These are phyloP conservation scores for Aspergillus wentii DNA, from an alignment of 495 filamentous ascomycete genomes.

Conservation along the genomic window DNA sequence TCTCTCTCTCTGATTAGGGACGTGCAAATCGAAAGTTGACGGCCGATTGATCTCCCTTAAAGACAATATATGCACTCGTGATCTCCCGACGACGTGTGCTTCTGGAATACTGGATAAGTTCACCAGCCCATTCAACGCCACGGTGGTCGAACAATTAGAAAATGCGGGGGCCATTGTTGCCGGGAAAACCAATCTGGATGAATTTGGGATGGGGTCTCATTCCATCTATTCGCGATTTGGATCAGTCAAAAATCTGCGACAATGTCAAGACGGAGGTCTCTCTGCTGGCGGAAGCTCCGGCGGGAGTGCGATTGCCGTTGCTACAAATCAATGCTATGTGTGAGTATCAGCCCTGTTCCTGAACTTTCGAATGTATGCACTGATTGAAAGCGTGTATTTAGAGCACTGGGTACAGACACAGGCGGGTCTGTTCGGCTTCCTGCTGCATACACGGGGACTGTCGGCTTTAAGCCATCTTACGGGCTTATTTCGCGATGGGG, in stretches of 20 bases:
- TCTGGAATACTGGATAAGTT: constrained; percentile 70
- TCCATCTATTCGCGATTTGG: constrained; percentile 71
- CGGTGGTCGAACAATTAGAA: constrained; percentile 65
- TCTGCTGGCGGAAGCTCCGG: constrained; percentile 93
- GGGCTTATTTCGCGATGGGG: constrained; percentile 81
- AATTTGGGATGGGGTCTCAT: constrained; percentile 98
- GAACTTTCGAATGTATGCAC: constrained; percentile 1
- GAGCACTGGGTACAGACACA: constrained; percentile 89
- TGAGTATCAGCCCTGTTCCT: constrained; percentile 27
- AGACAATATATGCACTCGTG: constrained; percentile 79
- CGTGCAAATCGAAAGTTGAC: constrained; percentile 30
- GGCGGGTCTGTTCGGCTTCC: constrained; percentile 90
- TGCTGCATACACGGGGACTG: constrained; percentile 80
- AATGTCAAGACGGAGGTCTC: constrained; percentile 22
- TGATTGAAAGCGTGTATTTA: constrained; percentile 17
- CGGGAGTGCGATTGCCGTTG: constrained; percentile 85
- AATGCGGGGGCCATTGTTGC: constrained; percentile 59
- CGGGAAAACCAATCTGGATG: constrained; percentile 90
- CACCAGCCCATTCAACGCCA: constrained; percentile 76
- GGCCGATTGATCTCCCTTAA: constrained; percentile 72
- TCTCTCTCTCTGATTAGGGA: constrained; percentile 14
- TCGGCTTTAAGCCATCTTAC: constrained; percentile 94
- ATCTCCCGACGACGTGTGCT: constrained; percentile 72
- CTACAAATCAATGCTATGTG: constrained; percentile 61
- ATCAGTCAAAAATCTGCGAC: constrained; percentile 47